A percentile compares a stretch with the other conserved stretches of the same genome.
These are phyloP conservation scores for Sapria himalayana DNA, from an alignment of 345 rosid species.

Conservation along the genomic window DNA sequence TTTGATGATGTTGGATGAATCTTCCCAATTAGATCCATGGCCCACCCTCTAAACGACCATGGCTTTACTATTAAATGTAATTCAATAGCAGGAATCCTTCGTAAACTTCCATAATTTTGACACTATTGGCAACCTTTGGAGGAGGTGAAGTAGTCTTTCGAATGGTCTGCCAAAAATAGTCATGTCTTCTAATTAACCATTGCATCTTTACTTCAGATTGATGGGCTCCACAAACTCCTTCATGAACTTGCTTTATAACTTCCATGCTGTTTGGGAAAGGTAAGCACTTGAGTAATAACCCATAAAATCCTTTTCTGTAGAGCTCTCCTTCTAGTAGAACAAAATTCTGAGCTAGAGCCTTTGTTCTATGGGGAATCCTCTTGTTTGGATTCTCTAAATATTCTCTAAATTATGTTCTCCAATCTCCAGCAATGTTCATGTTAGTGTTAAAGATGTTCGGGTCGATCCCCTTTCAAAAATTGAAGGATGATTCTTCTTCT, in stretches of 20 bases:
- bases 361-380: not conserved
- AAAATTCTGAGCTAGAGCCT: not conserved
- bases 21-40: not conserved
- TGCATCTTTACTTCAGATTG: not conserved
- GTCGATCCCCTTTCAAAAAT: not conserved
- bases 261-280: not conserved
- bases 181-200: not conserved
- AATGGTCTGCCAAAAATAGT: not conserved
- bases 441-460: not conserved
- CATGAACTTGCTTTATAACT: not conserved
- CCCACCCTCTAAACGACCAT: not conserved
- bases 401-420: not conserved
- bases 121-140: not conserved
- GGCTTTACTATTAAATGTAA: not conserved
- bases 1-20: conserved; percentile 1
- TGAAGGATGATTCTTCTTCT: not conserved
- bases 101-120: not conserved
- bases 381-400: not conserved
- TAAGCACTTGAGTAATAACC: not conserved
- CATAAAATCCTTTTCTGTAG: not conserved
- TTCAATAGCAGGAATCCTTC: not conserved
- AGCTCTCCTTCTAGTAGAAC: not conserved
- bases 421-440: not conserved
- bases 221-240: not conserved
- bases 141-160: not conserved